Evolutionary conservation across 495 filamentous ascomycete genomes (phyloP).

Genomic region (Pyrenula massariospora): DNA sequence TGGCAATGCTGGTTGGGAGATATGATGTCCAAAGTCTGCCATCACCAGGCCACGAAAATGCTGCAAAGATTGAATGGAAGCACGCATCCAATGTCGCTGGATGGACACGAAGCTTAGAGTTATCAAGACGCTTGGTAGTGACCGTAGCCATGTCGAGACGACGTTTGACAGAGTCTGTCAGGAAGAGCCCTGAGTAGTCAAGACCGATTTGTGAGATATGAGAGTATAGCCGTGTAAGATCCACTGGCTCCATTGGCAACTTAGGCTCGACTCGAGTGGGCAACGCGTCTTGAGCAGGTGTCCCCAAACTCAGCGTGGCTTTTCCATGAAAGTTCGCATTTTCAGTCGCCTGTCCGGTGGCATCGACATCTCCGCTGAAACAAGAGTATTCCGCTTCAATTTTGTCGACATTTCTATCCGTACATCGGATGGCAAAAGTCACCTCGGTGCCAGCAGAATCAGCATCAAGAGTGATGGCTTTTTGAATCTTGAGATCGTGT

Average conservation of each 20-base stretch:
- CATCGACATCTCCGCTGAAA: constrained; percentile 5
- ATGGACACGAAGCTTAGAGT: constrained; percentile 31
- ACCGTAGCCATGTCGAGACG: background rate
- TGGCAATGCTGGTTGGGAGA: background rate
- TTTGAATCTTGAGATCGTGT: constrained; percentile 16
- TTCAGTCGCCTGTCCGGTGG: background rate
- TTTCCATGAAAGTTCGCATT: background rate
- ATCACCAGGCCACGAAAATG: background rate
- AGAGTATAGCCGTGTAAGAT: background rate
- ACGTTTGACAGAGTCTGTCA: background rate
- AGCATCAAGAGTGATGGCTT: constrained; percentile 15
- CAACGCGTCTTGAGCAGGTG: background rate
- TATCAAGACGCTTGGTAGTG: constrained; percentile 22
- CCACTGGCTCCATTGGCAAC: constrained; percentile 4
- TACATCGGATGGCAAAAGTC: constrained; percentile 22
- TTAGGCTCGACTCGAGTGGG: background rate
- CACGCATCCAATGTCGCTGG: constrained; percentile 33
- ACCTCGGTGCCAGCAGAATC: constrained; percentile 5
- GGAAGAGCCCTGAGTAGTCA: background rate
- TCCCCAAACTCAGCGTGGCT: background rate
- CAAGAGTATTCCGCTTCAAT: constrained; percentile 7
- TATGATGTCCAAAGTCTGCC: background rate
- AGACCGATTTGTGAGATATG: background rate
- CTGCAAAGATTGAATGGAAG: constrained; percentile 10
- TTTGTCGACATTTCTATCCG: background rate